Conservation (phyloP, 2,329 filamentous ascomycete species). For the Rutstroemia sp. region DNA sequence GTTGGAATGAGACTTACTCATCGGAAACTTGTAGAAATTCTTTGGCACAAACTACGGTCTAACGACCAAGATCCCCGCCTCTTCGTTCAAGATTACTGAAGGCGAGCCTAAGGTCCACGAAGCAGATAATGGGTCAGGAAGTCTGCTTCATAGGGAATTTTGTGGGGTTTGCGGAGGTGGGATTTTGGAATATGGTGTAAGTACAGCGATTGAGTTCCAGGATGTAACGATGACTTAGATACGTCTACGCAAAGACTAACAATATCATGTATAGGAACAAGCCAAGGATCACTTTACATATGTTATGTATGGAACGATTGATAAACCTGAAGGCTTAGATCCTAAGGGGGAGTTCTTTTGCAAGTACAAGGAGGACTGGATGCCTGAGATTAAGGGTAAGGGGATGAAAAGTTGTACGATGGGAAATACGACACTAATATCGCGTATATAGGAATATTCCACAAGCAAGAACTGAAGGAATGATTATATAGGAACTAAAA, state of each 20-base stretch:
- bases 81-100: conserved; percentile 34
- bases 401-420: background rate
- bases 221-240: conserved; percentile 22
- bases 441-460: conserved; percentile 33
- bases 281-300: conserved; percentile 38
- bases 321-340: conserved; percentile 40
- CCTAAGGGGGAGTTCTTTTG: conserved; percentile 51
- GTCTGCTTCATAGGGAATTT: conserved; percentile 42
- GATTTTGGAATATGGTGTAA: conserved; percentile 44
- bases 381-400: conserved; percentile 39
- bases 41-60: conserved; percentile 45
- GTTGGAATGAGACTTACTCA: background rate
- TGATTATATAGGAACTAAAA: conserved; percentile 15
- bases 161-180: conserved; percentile 44
- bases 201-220: conserved; percentile 12
- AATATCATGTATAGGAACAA: conserved; percentile 28
- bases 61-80: conserved; percentile 42
- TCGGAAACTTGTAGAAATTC: conserved; percentile 34
- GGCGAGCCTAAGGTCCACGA: conserved; percentile 38
- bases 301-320: conserved; percentile 40
- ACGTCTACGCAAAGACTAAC: conserved; percentile 12
- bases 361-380: conserved; percentile 40
- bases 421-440: background rate
- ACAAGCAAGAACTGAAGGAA: conserved; percentile 39
- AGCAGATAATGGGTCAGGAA: conserved; percentile 43